These are phyloP conservation scores for Dioszegia crocea DNA, from an alignment of 768 basidiomycete species.

Conservation along the genomic window DNA sequence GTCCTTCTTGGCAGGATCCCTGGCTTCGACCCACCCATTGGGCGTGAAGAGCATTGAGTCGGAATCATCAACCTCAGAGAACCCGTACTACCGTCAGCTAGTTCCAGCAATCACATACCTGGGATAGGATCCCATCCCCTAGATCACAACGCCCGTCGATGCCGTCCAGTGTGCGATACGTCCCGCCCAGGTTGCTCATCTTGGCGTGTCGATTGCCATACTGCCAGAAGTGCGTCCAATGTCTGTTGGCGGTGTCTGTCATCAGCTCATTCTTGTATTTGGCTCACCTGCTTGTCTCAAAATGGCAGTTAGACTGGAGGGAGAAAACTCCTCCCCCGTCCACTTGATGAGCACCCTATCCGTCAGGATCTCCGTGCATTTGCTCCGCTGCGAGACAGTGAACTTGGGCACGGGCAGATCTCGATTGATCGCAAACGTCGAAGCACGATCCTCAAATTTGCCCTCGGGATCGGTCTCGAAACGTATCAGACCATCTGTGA, in stretches of 20 bases:
- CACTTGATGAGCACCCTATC: slow-evolving; percentile 14
- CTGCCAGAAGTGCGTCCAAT: slow-evolving; percentile 1
- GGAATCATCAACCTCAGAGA: slow-evolving; percentile 27
- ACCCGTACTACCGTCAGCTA: slow-evolving; percentile 12
- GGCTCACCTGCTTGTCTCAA: slow-evolving; percentile 8
- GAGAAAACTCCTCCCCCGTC: slow-evolving; percentile 17
- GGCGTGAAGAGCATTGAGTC: slow-evolving; percentile 18
- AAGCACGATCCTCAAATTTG: slow-evolving; percentile 29
- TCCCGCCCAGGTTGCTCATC: slow-evolving; percentile 20
- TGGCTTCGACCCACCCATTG: slow-evolving; percentile 19
- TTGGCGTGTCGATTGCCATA: slow-evolving; percentile 2
- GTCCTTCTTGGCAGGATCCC: slow-evolving; percentile 10
- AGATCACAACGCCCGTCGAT: slow-evolving; percentile 23
- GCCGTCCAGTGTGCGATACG: slow-evolving; percentile 24
- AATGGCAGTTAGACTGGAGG: not conserved
- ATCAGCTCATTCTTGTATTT: not conserved
- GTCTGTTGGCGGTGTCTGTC: not conserved
- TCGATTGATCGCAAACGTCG: slow-evolving; percentile 28
- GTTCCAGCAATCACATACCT: slow-evolving; percentile 1
- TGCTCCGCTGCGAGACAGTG: slow-evolving; percentile 5
- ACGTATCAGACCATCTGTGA: slow-evolving; percentile 25
- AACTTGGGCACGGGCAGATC: slow-evolving; percentile 20
- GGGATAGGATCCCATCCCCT: slow-evolving; percentile 16
- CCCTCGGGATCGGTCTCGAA: slow-evolving; percentile 19
- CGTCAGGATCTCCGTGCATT: slow-evolving; percentile 14